These are phyloP conservation scores for Haplographium delicatum DNA, from an alignment of 495 filamentous ascomycete species.

Conservation along the genomic window DNA sequence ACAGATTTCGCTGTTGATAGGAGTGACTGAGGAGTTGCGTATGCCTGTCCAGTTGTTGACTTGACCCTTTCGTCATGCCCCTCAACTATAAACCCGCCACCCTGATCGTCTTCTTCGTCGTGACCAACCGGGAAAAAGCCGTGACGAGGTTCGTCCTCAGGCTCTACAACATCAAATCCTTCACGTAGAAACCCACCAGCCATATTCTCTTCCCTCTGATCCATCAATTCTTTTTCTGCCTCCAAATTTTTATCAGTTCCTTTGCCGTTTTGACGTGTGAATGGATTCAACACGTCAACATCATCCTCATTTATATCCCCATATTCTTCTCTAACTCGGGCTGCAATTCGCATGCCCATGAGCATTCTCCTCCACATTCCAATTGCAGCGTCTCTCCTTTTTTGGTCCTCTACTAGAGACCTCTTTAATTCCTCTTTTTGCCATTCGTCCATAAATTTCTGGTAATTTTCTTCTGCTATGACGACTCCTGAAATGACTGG, in stretches of 20 bases:
- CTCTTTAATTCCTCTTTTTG: conserved; percentile 75
- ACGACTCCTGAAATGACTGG: conserved; percentile 90
- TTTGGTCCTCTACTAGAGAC: conserved; percentile 72
- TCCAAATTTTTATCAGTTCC: conserved; percentile 15
- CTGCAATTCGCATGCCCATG: conserved; percentile 75
- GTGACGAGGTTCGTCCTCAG: conserved; percentile 6
- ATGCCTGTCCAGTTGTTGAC: conserved; percentile 6
- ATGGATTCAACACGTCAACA: conserved; percentile 35
- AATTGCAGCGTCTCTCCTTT: conserved; percentile 68
- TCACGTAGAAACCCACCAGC: conserved; percentile 53
- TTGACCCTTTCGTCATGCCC: conserved; percentile 8
- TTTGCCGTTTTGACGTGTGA: conserved; percentile 26
- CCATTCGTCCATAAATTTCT: conserved; percentile 73
- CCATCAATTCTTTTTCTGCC: conserved; percentile 16
- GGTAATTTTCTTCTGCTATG: conserved; percentile 72
- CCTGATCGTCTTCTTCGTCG: conserved; percentile 23
- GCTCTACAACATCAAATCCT: conserved; percentile 30
- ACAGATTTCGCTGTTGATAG: not conserved
- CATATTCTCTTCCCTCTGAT: conserved; percentile 37
- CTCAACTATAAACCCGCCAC: conserved; percentile 25
- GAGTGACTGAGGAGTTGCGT: conserved; percentile 20
- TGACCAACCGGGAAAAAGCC: conserved; percentile 24
- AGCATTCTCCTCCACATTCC: conserved; percentile 81
- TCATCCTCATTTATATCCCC: conserved; percentile 44
- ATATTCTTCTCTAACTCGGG: conserved; percentile 76